A percentile compares a stretch with the other conserved stretches of the same genome.
These are phyloP conservation scores for Gastrodia elata DNA, from an alignment of 106 monocot genomes.

Conservation along the genomic window DNA sequence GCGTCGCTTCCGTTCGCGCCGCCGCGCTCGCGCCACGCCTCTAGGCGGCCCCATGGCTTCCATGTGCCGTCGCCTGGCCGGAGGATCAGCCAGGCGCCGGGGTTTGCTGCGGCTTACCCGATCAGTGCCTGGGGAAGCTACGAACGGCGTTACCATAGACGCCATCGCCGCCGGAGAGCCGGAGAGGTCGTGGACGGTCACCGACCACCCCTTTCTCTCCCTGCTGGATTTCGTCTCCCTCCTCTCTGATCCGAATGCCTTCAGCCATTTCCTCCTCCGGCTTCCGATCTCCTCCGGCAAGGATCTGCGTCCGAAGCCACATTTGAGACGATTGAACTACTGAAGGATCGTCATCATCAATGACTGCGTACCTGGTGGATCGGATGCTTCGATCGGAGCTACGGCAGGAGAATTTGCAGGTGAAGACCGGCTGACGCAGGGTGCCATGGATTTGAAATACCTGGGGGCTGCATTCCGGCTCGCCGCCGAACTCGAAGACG, in stretches of 20 bases:
- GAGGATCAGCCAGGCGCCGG: constrained; percentile 87
- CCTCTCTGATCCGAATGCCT: constrained; percentile 54
- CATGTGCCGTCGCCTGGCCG: constrained; percentile 69
- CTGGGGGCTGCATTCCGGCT: constrained; percentile 93
- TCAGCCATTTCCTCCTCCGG: constrained; percentile 38
- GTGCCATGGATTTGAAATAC: constrained; percentile 68
- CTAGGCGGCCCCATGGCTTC: constrained; percentile 92
- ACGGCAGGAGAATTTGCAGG: constrained; percentile 80
- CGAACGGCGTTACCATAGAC: constrained; percentile 89
- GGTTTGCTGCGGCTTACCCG: constrained; percentile 79
- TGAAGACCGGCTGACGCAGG: constrained; percentile 82
- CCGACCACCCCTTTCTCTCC: constrained; percentile 83
- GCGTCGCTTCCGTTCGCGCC: constrained; percentile 36
- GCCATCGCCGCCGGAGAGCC: constrained; percentile 86
- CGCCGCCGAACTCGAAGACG: constrained; percentile 88
- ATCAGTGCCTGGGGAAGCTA: constrained; percentile 76
- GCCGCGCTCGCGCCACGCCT: constrained; percentile 87
- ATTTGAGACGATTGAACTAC: neutral
- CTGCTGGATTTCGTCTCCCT: constrained; percentile 46
- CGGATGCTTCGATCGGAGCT: constrained; percentile 36
- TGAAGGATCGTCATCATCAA: neutral
- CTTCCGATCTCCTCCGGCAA: constrained; percentile 29
- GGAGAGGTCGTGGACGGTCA: constrained; percentile 86
- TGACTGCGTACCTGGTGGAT: constrained; percentile 48
- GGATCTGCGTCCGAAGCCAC: constrained; percentile 26